Evolutionary conservation across 805 yeast genomes (phyloP).

Genomic region (Candida gorgasii): DNA sequence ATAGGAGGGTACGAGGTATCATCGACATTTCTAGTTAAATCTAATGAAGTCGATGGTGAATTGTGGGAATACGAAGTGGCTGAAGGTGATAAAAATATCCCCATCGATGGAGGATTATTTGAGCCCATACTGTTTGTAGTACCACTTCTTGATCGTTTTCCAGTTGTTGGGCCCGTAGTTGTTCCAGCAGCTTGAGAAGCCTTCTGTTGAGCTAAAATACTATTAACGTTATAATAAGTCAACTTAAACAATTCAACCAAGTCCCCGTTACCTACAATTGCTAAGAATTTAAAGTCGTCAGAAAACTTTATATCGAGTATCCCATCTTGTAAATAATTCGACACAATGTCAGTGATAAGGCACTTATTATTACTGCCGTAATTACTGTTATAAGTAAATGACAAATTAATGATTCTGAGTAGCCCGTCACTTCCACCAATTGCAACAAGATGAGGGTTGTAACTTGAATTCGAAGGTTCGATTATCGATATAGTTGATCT

Average conservation of each 20-base stretch:
- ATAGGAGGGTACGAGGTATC: constrained; percentile 30
- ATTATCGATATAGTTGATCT: constrained; percentile 29
- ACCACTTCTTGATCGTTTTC: constrained; percentile 41
- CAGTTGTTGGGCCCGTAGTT: constrained; percentile 11
- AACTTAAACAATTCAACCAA: constrained; percentile 41
- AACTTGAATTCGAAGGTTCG: constrained; percentile 8
- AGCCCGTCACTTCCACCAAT: constrained; percentile 69
- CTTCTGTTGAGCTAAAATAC: constrained; percentile 23
- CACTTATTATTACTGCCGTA: constrained; percentile 28
- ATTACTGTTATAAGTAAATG: constrained; percentile 27
- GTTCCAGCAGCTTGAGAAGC: too few species aligned
- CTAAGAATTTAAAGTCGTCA: constrained; percentile 47
- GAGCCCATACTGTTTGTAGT: constrained; percentile 33
- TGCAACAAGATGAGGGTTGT: constrained; percentile 48
- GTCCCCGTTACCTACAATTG: constrained; percentile 57
- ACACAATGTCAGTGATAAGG: constrained; percentile 51
- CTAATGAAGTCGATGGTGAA: constrained; percentile 26
- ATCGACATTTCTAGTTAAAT: constrained; percentile 16
- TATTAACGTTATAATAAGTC: constrained; percentile 42
- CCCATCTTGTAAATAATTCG: constrained; percentile 67
- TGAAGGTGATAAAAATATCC: constrained; percentile 22
- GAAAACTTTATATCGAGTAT: constrained; percentile 51
- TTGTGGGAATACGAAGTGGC: constrained; percentile 11
- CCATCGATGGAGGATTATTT: constrained; percentile 9
- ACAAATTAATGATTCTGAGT: constrained; percentile 55